A percentile compares a stretch with the other conserved stretches of the same genome.
Conservation (phyloP, 75 land plant species). For the Picea glauca region DNA sequence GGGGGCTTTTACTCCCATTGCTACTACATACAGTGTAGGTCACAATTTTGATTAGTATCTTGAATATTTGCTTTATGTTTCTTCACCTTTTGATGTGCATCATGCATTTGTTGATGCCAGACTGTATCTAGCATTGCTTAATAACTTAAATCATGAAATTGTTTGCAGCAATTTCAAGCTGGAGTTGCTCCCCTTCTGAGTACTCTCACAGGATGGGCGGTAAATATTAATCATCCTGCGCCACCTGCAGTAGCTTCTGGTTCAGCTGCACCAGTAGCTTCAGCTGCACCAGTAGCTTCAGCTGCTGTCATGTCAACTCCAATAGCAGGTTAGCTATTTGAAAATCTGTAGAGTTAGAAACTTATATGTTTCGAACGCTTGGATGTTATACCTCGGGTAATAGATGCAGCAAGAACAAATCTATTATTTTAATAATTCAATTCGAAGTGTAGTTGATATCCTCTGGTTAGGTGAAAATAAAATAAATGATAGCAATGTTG, state of each 20-base stretch:
- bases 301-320: conserved; percentile 31
- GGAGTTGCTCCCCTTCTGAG: conserved; percentile 45
- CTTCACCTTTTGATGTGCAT: background rate
- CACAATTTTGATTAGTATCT: no score
- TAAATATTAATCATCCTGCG: conserved; percentile 39
- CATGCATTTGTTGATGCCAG: background rate
- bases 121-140: background rate
- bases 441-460: background rate
- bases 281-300: background rate
- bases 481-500: background rate
- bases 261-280: conserved; percentile 23
- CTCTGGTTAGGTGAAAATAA: background rate
- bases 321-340: conserved; percentile 26
- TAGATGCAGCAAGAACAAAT: background rate
- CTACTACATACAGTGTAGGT: background rate
- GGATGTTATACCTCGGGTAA: background rate
- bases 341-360: background rate
- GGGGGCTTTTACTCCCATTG: no score
- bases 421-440: background rate
- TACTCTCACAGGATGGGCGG: conserved; percentile 73
- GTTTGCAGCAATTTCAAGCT: conserved; percentile 61
- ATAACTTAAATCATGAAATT: conserved; percentile 6
- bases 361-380: background rate
- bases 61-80: background rate
- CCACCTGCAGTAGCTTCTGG: conserved; percentile 59